A percentile compares a stretch with the other conserved stretches of the same genome.
phyloP scores from a whole-genome alignment of 2,329 filamentous ascomycete species.

The Hypoxylon sp. region DNA sequence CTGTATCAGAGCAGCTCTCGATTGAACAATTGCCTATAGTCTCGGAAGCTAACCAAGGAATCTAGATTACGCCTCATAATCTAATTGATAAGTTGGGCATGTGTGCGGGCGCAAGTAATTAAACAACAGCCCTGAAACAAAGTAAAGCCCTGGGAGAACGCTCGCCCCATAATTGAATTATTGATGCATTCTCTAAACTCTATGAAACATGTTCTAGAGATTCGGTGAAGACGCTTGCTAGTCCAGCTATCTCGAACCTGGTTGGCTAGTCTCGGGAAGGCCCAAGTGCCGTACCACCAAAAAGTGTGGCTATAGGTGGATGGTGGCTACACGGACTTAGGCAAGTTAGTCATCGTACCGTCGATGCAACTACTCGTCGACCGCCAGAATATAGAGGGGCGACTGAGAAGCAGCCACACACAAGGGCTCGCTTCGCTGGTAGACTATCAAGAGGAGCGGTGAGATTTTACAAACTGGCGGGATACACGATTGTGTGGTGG shows the following conservation, averaged over 20 bases:
- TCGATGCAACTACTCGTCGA: conserved; percentile 38
- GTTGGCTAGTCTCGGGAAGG: conserved; percentile 31
- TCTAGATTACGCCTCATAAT: conserved; percentile 39
- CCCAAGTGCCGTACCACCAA: conserved; percentile 20
- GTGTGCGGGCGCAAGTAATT: conserved; percentile 30
- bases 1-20: conserved; percentile 7
- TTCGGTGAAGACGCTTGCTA: conserved; percentile 40
- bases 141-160: conserved; percentile 11
- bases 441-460: conserved; percentile 38
- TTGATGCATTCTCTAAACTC: conserved; percentile 18
- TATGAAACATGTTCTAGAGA: conserved; percentile 38
- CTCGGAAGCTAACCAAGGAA: not conserved
- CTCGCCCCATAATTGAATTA: conserved; percentile 25
- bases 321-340: conserved; percentile 15
- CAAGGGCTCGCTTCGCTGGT: conserved; percentile 26
- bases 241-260: conserved; percentile 8
- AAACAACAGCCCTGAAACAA: conserved; percentile 27
- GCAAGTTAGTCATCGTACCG: conserved; percentile 36
- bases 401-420: conserved; percentile 32
- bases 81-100: conserved; percentile 20
- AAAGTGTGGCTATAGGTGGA: conserved; percentile 29
- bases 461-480: conserved; percentile 43
- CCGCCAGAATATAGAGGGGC: conserved; percentile 42
- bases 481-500: conserved; percentile 21
- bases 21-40: conserved; percentile 15